Conservation (phyloP, 441 rosid genomes). For the Geranium incanum region DNA sequence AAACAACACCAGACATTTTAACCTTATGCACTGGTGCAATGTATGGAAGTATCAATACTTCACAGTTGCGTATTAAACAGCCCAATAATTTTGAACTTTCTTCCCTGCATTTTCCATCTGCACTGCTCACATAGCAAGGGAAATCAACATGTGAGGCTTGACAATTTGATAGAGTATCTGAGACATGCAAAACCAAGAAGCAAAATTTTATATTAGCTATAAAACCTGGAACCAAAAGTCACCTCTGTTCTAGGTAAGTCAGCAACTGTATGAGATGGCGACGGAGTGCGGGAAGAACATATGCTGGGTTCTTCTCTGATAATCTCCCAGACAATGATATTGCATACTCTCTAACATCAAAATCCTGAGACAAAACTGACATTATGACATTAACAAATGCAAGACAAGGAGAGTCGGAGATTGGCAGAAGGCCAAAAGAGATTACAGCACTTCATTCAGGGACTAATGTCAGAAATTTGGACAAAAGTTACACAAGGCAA, state of each 20-base stretch:
- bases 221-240: slow-evolving; percentile 16
- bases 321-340: slow-evolving; percentile 96
- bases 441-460: slow-evolving; percentile 11
- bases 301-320: slow-evolving; percentile 98
- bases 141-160: slow-evolving; percentile 27
- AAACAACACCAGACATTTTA: slow-evolving; percentile 26
- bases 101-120: slow-evolving; percentile 96
- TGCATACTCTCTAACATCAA: slow-evolving; percentile 90
- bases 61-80: slow-evolving; percentile 96
- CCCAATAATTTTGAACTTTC: slow-evolving; percentile 98
- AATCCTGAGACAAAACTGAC: slow-evolving; percentile 56
- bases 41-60: slow-evolving; percentile 84
- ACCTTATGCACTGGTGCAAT: slow-evolving; percentile 98
- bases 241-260: slow-evolving; percentile 97
- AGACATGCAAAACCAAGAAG: neutral
- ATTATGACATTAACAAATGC: slow-evolving; percentile 14
- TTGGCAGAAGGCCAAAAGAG: slow-evolving; percentile 8
- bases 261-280: slow-evolving; percentile 95
- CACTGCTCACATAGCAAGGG: slow-evolving; percentile 68
- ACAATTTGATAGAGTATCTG: neutral
- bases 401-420: slow-evolving; percentile 13
- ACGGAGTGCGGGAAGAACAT: slow-evolving; percentile 99
- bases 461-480: neutral
- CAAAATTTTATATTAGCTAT: neutral
- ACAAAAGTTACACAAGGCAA: neutral